A percentile compares a stretch with the other conserved stretches of the same genome.
phyloP scores from a whole-genome alignment of 2,329 filamentous ascomycete species.

The Trichoderma breve region DNA sequence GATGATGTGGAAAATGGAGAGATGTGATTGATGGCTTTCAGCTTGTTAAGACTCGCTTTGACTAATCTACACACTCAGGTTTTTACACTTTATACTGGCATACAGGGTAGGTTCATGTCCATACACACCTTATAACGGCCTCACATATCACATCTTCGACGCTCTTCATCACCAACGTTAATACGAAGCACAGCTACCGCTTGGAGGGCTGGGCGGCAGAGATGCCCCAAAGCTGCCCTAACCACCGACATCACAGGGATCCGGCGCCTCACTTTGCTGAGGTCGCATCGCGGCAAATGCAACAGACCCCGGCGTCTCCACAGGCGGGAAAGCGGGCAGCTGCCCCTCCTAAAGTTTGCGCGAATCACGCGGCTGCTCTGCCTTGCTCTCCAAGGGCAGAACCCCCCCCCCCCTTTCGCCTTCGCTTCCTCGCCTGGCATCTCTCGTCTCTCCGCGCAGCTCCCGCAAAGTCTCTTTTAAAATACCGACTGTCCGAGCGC shows the following conservation, averaged over 20 bases:
- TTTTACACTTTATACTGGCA: neutral
- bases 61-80: neutral
- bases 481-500: neutral
- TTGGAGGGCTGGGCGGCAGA: constrained; percentile 6
- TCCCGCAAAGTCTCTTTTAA: neutral
- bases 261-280: neutral
- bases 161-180: neutral
- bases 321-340: constrained; percentile 17
- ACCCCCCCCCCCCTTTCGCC: constrained; percentile 3
- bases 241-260: constrained; percentile 13
- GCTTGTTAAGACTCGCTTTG: neutral
- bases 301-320: constrained; percentile 12
- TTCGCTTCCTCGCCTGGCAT: constrained; percentile 17
- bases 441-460: neutral
- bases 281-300: constrained; percentile 11
- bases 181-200: neutral
- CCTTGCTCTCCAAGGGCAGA: constrained; percentile 20
- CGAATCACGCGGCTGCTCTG: constrained; percentile 21
- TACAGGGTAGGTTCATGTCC: neutral
- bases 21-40: neutral
- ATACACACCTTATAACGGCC: neutral
- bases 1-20: neutral
- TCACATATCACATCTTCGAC: neutral
- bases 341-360: constrained; percentile 21
- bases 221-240: constrained; percentile 8